Conservation (phyloP, 83 land plant species). For the Thuja plicata region DNA sequence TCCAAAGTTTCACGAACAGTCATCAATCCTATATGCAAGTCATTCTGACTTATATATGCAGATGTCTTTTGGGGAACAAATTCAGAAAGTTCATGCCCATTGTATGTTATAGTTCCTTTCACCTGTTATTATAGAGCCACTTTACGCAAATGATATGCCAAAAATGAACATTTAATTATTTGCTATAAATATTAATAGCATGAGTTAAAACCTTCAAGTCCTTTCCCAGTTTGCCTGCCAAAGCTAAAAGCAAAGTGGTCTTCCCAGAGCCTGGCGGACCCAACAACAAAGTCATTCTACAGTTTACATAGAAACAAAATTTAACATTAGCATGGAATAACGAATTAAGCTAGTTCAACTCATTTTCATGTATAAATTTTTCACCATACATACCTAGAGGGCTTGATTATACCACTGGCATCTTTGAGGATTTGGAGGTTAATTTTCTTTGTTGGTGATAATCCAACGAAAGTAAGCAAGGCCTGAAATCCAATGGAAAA, state of each 20-base stretch:
- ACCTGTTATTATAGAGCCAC: slow-evolving; percentile 7
- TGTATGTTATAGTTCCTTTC: slow-evolving; percentile 27
- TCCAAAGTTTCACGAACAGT: slow-evolving; percentile 37
- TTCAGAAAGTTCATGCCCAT: slow-evolving; percentile 24
- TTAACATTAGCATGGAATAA: background rate
- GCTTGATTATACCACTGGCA: slow-evolving; percentile 51
- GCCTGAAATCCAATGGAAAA: slow-evolving; percentile 7
- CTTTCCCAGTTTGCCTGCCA: slow-evolving; percentile 69
- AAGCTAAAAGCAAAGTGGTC: slow-evolving; percentile 63
- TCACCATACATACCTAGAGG: slow-evolving; percentile 38
- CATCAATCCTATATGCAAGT: slow-evolving; percentile 28
- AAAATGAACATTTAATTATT: background rate
- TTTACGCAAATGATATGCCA: background rate
- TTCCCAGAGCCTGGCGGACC: slow-evolving; percentile 81
- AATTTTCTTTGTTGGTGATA: slow-evolving; percentile 37
- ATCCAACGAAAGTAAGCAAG: slow-evolving; percentile 25
- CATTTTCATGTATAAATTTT: background rate
- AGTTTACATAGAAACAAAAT: background rate
- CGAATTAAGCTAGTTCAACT: background rate
- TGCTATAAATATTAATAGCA: background rate
- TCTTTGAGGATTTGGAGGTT: slow-evolving; percentile 50
- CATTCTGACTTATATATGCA: slow-evolving; percentile 32
- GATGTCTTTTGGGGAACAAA: slow-evolving; percentile 23
- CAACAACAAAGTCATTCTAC: slow-evolving; percentile 65
- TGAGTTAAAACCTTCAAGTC: slow-evolving; percentile 41